Evolutionary conservation across 345 rosid genomes (phyloP), one percentile per base, ranked within the genome.

Genomic region (Ceriops decandra): DNA sequence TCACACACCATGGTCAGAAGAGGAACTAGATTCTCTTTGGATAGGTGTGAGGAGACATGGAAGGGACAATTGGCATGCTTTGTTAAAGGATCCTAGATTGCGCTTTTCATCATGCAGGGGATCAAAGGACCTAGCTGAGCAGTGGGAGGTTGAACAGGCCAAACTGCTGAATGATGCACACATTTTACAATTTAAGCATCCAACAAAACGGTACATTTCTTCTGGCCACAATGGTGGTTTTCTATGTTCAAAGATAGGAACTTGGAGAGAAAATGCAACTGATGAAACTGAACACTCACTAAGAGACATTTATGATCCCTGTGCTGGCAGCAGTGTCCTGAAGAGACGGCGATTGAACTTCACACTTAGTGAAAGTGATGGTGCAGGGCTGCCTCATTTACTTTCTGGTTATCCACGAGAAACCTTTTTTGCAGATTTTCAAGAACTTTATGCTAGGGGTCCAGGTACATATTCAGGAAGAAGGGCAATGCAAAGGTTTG

Each of bases 11-110:
- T 83, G 86, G 86, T 83, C 84, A 21, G 86, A 83, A 59, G 81
- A 80, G 74, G 86, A 83, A 74, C 61, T 83, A n/a, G 86, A 80
- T 78, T 78, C 71, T 69, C 82, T 80, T 28, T 83, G 86, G 86
- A 69, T 80, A 57, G 86, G 86, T 8, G 84, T 83, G 74, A 73
- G 84, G 64, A 75, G 86, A 71, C 79, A 83, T 57, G 86, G 86
- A 51, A 80, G 82, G 67, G 77, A 71, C 66, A 83, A 80, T n/a
- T 83, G 86, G 86, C 74, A 71, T 58, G 73, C 81, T 42, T 74
- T 80, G 76, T 73, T 83, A 52, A 73, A 67, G 71, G 84, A 80
- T 69, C 77, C 81, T 1, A 78, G 81, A 60, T 72, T 83, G 57
- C 77, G 60, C 47, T 80, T 83, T 51, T 73, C 81, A 13, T 70